Conservation (phyloP, 2,329 filamentous ascomycete species). For the Dactylellina leptospora region DNA sequence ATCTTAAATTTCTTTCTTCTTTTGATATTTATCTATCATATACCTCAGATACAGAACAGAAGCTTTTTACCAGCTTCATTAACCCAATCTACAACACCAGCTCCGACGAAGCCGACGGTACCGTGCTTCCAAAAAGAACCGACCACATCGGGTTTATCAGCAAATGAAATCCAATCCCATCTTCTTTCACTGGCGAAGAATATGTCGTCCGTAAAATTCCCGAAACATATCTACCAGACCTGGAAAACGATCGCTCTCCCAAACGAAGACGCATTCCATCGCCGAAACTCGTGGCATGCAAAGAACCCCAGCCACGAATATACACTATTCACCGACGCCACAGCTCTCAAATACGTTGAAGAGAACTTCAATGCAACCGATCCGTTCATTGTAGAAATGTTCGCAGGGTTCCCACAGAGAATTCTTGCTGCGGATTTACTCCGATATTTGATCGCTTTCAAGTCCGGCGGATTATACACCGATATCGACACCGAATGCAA, state of each 20-base stretch:
- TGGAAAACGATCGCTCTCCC: constrained; percentile 45
- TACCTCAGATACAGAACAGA: background rate
- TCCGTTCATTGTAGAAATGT: constrained; percentile 37
- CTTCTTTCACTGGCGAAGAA: constrained; percentile 5
- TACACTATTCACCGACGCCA: constrained; percentile 28
- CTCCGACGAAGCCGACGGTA: background rate
- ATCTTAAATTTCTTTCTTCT: constrained; percentile 23
- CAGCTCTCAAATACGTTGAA: constrained; percentile 27
- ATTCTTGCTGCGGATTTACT: constrained; percentile 41
- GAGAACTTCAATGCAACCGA: constrained; percentile 41
- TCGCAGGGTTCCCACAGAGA: constrained; percentile 28
- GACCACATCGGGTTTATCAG: background rate
- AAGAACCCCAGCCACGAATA: constrained; percentile 41
- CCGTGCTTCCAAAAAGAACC: background rate
- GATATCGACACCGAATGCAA: constrained; percentile 48
- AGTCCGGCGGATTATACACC: constrained; percentile 39
- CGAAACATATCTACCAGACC: constrained; percentile 46
- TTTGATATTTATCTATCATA: constrained; percentile 22
- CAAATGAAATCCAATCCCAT: background rate
- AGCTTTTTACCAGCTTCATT: constrained; percentile 8
- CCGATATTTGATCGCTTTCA: constrained; percentile 35
- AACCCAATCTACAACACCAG: background rate
- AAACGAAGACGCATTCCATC: constrained; percentile 16
- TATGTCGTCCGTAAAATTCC: constrained; percentile 21
- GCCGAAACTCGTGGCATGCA: constrained; percentile 21